phyloP scores from a whole-genome alignment of 371 early-diverging fungal genomes.

The Saksenaea vasiformis region DNA sequence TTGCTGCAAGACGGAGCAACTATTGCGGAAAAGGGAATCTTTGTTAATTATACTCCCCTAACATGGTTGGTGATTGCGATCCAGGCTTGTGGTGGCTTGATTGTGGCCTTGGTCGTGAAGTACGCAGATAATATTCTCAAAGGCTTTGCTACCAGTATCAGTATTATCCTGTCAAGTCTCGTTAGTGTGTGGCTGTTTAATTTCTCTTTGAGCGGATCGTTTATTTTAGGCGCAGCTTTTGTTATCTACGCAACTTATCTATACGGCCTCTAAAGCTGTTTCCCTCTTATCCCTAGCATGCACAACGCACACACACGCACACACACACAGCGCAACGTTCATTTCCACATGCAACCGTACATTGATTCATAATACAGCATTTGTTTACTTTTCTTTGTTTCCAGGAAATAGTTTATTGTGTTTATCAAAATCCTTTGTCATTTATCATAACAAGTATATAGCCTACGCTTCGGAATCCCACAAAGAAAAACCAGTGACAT shows the following conservation, averaged over 20 bases:
- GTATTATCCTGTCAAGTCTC: slow-evolving; percentile 86
- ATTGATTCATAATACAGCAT: background rate
- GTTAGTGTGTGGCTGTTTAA: slow-evolving; percentile 79
- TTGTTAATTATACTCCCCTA: slow-evolving; percentile 81
- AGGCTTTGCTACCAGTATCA: slow-evolving; percentile 94
- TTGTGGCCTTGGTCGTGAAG: slow-evolving; percentile 94
- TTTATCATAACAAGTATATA: too few species aligned
- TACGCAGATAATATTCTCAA: slow-evolving; percentile 97
- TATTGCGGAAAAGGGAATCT: slow-evolving; percentile 81
- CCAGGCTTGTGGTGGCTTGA: slow-evolving; percentile 91
- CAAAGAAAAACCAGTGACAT: too few species aligned
- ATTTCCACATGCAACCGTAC: background rate
- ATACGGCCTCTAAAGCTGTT: slow-evolving; percentile 56
- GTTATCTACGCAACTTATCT: slow-evolving; percentile 82
- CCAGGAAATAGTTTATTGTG: background rate
- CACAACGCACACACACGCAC: background rate
- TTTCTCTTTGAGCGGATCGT: slow-evolving; percentile 65
- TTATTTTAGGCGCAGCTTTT: slow-evolving; percentile 76
- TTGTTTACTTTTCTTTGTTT: background rate
- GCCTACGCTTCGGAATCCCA: too few species aligned
- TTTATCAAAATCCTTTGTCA: background rate
- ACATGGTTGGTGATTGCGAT: slow-evolving; percentile 80
- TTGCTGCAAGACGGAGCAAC: slow-evolving; percentile 76
- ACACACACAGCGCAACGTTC: background rate
- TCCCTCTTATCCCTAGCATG: background rate